phyloP scores from a whole-genome alignment of 495 filamentous ascomycete species.

The Xylaria palmicola region DNA sequence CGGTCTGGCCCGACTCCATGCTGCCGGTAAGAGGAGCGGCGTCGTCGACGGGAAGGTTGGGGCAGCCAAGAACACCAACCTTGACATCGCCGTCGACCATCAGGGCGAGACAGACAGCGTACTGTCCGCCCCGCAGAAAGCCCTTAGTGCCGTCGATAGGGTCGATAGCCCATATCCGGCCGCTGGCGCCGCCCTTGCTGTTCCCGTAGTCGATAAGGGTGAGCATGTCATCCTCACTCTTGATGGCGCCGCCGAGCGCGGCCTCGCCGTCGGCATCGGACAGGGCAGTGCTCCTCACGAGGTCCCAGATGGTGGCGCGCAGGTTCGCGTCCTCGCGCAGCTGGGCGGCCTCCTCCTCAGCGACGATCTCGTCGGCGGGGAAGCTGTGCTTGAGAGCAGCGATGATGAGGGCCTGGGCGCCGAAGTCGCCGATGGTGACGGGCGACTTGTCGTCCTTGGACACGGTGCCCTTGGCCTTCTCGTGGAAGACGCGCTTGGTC shows the following conservation, averaged over 20 bases:
- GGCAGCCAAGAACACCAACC: conserved; percentile 90
- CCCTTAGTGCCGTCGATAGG: conserved; percentile 98
- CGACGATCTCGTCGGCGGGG: conserved; percentile 86
- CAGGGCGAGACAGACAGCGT: conserved; percentile 89
- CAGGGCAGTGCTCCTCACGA: conserved; percentile 72
- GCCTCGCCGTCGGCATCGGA: conserved; percentile 61
- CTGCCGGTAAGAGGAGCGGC: conserved; percentile 61
- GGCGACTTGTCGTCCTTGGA: conserved; percentile 94
- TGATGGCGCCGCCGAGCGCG: conserved; percentile 68
- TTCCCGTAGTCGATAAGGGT: conserved; percentile 81
- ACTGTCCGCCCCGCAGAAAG: conserved; percentile 95
- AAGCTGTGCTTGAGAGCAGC: conserved; percentile 84
- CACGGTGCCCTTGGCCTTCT: conserved; percentile 87
- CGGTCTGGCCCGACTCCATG: conserved; percentile 66
- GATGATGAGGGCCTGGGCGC: conserved; percentile 95
- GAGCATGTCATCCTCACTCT: conserved; percentile 73
- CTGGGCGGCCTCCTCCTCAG: conserved; percentile 85
- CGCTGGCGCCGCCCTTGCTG: conserved; percentile 72
- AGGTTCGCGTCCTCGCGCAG: conserved; percentile 67
- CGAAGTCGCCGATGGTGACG: conserved; percentile 96
- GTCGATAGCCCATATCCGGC: conserved; percentile 94
- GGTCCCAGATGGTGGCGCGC: conserved; percentile 74
- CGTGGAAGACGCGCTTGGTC: conserved; percentile 90
- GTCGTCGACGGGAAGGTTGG: conserved; percentile 87
- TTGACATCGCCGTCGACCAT: conserved; percentile 94